Evolutionary conservation across 1,139 yeast species (phyloP), one percentile per base, ranked within the genome.

Genomic region (Blastobotrys buckinghamii): DNA sequence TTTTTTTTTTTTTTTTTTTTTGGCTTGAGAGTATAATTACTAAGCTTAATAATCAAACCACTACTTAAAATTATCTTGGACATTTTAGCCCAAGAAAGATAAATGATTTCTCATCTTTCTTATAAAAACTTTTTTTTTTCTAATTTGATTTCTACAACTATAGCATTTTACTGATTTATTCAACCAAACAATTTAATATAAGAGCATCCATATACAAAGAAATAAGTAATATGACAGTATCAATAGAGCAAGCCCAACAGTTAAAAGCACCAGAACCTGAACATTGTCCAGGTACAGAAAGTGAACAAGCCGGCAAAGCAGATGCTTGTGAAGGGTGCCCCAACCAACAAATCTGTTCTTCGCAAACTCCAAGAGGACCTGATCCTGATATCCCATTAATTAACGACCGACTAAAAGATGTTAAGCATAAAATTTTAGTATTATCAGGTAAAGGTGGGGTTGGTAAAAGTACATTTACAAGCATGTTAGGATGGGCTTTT

Each of bases 401-500:
- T 46, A 81, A 80, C 39, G 76, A 78, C 44, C 76, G 92, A 49
- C 70, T 92, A 50, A 66, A 77, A 1, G 75, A 76, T 45, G 84
- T 94, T 27, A 76, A 81, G 56, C 97, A 92, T 61, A 92, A 92
- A 67, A 71, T 92, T 1, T 71, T 92, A 37, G 95, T 94, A 0
- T 72, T 92, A 4, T 86, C 96, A 1, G 98, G 98, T 12, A 92
- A 92, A 69, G 99, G 99, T 16, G 99, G 99, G 15, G 99, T 92
- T 1, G 99, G 99, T 0, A 92, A 92, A 65, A 87, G 96, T 1
- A 94, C 98, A 0, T 90, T 92, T 64, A 86, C 97, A 0, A 80
- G 96, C 10, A 86, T 92, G 95, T 74, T 92, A 20, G 81, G 95
- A 15, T 92, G 97, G 96, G 97, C 97, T 0, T 70, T 92, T 39